phyloP scores from a whole-genome alignment of 192 early-diverging fungal species.

The Podila clonocystis region DNA sequence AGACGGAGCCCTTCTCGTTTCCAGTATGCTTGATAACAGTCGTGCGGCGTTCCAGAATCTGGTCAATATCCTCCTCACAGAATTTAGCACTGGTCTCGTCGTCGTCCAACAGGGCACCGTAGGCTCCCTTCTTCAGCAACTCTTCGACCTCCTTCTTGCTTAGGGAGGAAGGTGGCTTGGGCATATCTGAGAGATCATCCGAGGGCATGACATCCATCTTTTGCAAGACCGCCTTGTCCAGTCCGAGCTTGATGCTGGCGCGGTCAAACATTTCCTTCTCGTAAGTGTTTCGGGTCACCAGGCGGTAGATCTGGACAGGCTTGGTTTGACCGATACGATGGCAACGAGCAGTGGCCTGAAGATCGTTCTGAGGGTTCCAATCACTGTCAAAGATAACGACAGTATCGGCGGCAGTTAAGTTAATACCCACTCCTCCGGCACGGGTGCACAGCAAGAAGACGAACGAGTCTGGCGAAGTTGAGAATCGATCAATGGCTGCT shows the following conservation, averaged over 20 bases:
- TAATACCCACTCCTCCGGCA: slow-evolving; percentile 91
- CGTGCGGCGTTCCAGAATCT: slow-evolving; percentile 83
- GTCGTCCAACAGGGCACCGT: slow-evolving; percentile 88
- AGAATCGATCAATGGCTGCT: slow-evolving; percentile 90
- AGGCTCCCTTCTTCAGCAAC: slow-evolving; percentile 88
- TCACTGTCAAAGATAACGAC: slow-evolving; percentile 90
- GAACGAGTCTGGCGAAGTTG: slow-evolving; percentile 79
- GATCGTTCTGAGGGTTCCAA: slow-evolving; percentile 93
- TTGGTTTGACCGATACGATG: slow-evolving; percentile 94
- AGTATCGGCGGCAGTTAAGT: slow-evolving; percentile 88
- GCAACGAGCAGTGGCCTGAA: slow-evolving; percentile 86
- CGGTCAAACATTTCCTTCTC: slow-evolving; percentile 94
- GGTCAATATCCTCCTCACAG: slow-evolving; percentile 90
- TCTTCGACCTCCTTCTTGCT: slow-evolving; percentile 86
- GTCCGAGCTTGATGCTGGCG: slow-evolving; percentile 88
- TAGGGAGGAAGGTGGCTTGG: slow-evolving; percentile 62
- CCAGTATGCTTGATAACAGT: slow-evolving; percentile 82
- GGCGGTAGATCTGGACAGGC: slow-evolving; percentile 78
- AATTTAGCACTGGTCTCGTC: slow-evolving; percentile 79
- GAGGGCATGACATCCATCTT: slow-evolving; percentile 73
- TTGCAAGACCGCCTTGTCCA: slow-evolving; percentile 87
- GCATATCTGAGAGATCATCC: slow-evolving; percentile 57
- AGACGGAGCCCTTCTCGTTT: slow-evolving; percentile 76
- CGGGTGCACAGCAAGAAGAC: slow-evolving; percentile 89
- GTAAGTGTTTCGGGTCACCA: slow-evolving; percentile 87